Evolutionary conservation across 2,329 filamentous ascomycete genomes (phyloP).

Genomic region (Diaporthe citri): DNA sequence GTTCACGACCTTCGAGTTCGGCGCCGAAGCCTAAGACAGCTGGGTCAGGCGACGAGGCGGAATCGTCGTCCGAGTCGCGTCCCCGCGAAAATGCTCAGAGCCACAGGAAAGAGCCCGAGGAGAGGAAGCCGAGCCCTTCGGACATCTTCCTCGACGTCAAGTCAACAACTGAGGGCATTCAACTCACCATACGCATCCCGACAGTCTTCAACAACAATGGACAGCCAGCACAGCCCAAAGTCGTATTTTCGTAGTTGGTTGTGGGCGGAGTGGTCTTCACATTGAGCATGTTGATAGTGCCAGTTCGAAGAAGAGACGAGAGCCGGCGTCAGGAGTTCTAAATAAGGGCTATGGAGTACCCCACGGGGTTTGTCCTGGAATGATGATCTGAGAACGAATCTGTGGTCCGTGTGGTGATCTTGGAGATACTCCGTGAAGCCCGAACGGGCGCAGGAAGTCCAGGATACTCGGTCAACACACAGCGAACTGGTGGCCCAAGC

Average conservation of each 20-base stretch:
- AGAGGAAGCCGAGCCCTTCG: conserved; percentile 55
- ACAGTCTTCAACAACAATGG: conserved; percentile 62
- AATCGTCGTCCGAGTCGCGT: conserved; percentile 46
- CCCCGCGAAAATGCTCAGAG: conserved; percentile 51
- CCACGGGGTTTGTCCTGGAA: not conserved
- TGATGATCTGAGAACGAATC: not conserved
- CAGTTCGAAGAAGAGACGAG: not conserved
- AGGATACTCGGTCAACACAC: not conserved
- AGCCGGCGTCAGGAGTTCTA: conserved; percentile 15
- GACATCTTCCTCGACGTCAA: conserved; percentile 70
- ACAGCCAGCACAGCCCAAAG: conserved; percentile 47
- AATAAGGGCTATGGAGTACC: not conserved
- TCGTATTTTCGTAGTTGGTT: conserved; percentile 47
- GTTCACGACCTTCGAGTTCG: conserved; percentile 40
- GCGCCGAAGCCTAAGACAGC: conserved; percentile 38
- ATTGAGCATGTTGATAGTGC: not conserved
- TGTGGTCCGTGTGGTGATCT: conserved; percentile 19
- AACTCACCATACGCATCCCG: conserved; percentile 69
- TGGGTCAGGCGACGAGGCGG: conserved; percentile 45
- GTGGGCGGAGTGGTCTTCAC: not conserved
- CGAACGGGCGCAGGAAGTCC: not conserved
- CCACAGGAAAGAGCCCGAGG: conserved; percentile 54
- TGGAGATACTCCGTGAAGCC: not conserved
- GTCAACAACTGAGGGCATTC: conserved; percentile 69
- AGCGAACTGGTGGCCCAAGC: conserved; percentile 13